Conservation (phyloP, 495 filamentous ascomycete genomes). For the Collariella sp. region DNA sequence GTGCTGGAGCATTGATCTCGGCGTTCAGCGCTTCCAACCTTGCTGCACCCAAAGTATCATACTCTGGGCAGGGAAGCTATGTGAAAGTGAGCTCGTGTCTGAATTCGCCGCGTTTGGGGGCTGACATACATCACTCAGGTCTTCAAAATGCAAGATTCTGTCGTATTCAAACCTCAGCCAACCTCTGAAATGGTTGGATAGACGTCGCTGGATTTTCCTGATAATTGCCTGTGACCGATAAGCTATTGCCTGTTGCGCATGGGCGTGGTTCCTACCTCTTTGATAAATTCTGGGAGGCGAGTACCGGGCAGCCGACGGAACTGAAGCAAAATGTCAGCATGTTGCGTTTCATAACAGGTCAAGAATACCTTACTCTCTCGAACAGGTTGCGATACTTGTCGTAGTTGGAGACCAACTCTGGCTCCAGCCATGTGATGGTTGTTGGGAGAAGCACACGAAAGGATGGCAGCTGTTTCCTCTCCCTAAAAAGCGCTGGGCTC, state of each 20-base stretch:
- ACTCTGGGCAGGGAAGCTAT: slow-evolving; percentile 9
- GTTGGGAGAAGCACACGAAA: slow-evolving; percentile 2
- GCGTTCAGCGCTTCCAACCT: slow-evolving; percentile 2
- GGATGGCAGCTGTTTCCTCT: background rate
- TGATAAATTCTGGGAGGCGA: background rate
- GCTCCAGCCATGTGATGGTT: slow-evolving; percentile 3
- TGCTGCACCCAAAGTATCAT: background rate
- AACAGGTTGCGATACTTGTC: slow-evolving; percentile 2
- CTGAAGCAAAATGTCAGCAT: background rate
- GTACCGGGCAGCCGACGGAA: background rate
- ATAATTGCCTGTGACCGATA: background rate
- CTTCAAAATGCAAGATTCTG: background rate
- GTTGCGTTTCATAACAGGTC: background rate
- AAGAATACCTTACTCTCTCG: background rate
- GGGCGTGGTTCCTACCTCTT: background rate
- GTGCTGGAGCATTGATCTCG: slow-evolving; percentile 1
- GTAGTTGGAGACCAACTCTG: slow-evolving; percentile 1
- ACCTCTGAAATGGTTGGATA: background rate
- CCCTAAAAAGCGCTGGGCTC: slow-evolving; percentile 2
- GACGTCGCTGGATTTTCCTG: background rate
- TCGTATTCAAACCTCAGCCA: background rate
- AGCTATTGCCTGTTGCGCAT: background rate
- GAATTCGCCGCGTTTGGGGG: background rate
- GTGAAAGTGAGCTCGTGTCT: background rate
- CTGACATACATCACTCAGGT: background rate